phyloP scores from a whole-genome alignment of 345 rosid genomes.

The Hibiscus tridactylites region DNA sequence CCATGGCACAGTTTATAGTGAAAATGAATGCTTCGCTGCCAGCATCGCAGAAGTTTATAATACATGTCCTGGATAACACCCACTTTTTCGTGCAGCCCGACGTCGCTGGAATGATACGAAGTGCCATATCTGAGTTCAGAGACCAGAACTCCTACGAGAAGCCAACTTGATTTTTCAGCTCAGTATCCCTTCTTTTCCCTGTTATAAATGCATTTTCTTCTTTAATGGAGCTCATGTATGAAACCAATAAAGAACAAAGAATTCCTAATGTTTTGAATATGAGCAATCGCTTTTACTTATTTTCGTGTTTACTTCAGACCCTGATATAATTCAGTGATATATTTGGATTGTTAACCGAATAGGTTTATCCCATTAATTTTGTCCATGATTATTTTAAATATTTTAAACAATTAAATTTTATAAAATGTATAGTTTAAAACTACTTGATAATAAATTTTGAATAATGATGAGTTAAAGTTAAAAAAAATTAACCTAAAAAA shows the following conservation, averaged over 20 bases:
- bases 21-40: slow-evolving; percentile 59
- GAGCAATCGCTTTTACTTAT: neutral
- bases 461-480: no score
- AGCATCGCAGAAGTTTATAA: slow-evolving; percentile 73
- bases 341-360: neutral
- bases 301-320: neutral
- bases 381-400: no score
- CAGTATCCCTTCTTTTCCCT: slow-evolving; percentile 11
- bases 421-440: no score
- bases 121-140: slow-evolving; percentile 68
- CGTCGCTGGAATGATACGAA: slow-evolving; percentile 57
- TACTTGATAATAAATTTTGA: no score
- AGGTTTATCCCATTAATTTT: no score
- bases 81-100: slow-evolving; percentile 78
- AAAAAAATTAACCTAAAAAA: no score
- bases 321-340: neutral
- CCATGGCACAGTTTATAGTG: slow-evolving; percentile 81
- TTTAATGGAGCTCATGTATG: neutral
- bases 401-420: no score
- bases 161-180: slow-evolving; percentile 26
- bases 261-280: neutral
- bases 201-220: neutral
- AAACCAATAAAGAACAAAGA: neutral
- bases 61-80: slow-evolving; percentile 59
- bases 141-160: slow-evolving; percentile 85